These are phyloP conservation scores for Streptanthus diversifolius DNA, from an alignment of 345 rosid genomes.

Conservation along the genomic window DNA sequence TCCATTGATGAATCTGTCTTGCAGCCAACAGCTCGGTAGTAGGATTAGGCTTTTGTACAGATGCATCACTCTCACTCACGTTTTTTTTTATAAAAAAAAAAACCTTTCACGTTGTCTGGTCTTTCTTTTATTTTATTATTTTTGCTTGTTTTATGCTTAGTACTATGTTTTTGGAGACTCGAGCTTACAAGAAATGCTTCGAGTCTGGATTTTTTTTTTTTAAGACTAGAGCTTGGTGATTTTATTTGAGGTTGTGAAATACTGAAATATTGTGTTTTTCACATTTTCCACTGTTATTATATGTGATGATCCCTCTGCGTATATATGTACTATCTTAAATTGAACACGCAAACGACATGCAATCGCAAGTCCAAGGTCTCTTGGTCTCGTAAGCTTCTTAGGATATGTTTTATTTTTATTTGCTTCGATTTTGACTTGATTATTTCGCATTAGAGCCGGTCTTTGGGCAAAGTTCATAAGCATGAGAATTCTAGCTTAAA, in stretches of 20 bases:
- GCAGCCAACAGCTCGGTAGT: slow-evolving; percentile 69
- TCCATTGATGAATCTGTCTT: slow-evolving; percentile 57
- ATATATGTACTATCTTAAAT: no score
- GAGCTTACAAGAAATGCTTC: slow-evolving; percentile 15
- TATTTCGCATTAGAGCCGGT: no score
- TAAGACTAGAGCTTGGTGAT: neutral
- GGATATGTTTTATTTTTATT: no score
- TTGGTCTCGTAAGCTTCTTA: no score
- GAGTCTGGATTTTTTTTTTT: neutral
- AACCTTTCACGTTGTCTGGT: slow-evolving; percentile 20
- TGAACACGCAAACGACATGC: no score
- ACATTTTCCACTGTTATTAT: neutral
- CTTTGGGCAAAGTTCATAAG: no score
- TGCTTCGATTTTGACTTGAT: no score
- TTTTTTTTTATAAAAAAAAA: no score
- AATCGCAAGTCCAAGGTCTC: no score
- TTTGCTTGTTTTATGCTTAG: neutral
- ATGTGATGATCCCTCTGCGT: no score
- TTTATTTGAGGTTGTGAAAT: neutral
- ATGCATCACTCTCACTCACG: neutral
- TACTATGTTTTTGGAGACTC: neutral
- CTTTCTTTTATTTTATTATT: neutral
- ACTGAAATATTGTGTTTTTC: neutral
- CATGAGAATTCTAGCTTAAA: no score
- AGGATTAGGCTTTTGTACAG: slow-evolving; percentile 26